phyloP scores from a whole-genome alignment of 139 green algal species.

The Chlamydomonas schloesseri region DNA sequence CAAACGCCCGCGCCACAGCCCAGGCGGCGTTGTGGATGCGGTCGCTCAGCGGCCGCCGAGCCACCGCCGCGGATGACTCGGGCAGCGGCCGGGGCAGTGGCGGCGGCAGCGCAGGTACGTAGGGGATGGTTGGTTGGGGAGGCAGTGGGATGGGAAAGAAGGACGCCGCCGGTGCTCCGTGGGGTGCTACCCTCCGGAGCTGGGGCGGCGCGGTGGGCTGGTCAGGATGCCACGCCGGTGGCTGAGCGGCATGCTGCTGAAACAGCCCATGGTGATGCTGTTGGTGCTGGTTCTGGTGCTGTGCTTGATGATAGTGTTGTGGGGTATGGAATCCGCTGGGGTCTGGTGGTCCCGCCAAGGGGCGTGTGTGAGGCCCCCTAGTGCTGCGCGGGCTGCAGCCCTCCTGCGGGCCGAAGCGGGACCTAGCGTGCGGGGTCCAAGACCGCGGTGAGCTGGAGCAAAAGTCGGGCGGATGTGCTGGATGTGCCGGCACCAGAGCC shows the following conservation, averaged over 20 bases:
- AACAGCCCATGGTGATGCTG: no score
- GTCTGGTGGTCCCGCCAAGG: no score
- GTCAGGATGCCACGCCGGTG: neutral
- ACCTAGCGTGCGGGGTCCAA: neutral
- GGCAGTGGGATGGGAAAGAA: no score
- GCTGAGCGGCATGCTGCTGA: no score
- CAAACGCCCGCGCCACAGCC: slow-evolving; percentile 22
- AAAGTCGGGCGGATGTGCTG: neutral
- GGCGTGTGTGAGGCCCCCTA: no score
- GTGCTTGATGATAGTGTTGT: no score
- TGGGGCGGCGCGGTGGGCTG: neutral
- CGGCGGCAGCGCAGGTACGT: neutral
- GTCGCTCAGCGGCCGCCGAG: slow-evolving; percentile 9
- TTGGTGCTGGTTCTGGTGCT: no score
- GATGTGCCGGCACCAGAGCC: no score
- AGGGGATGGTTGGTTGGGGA: neutral
- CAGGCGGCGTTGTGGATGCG: slow-evolving; percentile 25
- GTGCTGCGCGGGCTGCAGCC: neutral
- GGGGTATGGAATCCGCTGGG: no score
- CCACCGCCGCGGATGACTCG: slow-evolving; percentile 14
- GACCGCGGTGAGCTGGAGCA: neutral
- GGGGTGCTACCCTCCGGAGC: no score
- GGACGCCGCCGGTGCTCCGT: no score
- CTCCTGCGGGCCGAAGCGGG: neutral
- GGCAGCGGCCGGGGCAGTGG: neutral